phyloP scores from a whole-genome alignment of 2,329 filamentous ascomycete genomes.

The Neopestalotiopsis clavispora region DNA sequence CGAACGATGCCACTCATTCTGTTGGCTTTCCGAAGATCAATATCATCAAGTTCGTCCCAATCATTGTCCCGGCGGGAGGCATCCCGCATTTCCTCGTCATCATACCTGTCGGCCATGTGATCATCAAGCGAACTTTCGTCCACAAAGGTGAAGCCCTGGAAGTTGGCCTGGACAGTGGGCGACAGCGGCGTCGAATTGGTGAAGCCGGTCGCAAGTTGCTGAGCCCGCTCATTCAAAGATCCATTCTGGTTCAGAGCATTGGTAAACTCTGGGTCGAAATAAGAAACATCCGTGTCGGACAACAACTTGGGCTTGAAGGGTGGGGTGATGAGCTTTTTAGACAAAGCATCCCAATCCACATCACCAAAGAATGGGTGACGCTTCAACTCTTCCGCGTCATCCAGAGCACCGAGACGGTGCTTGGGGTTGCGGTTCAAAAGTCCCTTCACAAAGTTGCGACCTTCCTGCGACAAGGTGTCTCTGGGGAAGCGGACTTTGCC shows the following conservation, averaged over 20 bases:
- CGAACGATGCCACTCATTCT: constrained; percentile 69
- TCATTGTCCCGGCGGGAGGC: constrained; percentile 52
- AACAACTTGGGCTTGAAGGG: constrained; percentile 98
- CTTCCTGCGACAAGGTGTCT: constrained; percentile 92
- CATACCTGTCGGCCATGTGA: constrained; percentile 65
- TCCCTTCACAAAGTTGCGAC: constrained; percentile 97
- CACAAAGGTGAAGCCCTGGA: constrained; percentile 98
- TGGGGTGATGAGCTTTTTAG: constrained; percentile 90
- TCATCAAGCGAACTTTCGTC: constrained; percentile 95
- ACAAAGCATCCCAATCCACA: constrained; percentile 87
- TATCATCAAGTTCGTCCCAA: constrained; percentile 64
- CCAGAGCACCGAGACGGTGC: constrained; percentile 87
- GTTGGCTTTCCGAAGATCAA: constrained; percentile 56
- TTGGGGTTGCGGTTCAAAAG: constrained; percentile 95
- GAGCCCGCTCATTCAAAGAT: constrained; percentile 89
- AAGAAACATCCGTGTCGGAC: constrained; percentile 93
- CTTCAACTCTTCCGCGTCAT: constrained; percentile 94
- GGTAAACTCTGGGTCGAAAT: constrained; percentile 98
- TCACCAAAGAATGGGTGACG: constrained; percentile 93
- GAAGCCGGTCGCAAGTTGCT: constrained; percentile 82
- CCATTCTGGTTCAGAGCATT: constrained; percentile 87
- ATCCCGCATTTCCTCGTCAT: constrained; percentile 67
- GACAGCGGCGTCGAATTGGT: constrained; percentile 90
- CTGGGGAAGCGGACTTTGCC: constrained; percentile 96
- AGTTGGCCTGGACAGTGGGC: constrained; percentile 95